Evolutionary conservation across 306 rosid species (phyloP).

Genomic region (Trifolium pratense): DNA sequence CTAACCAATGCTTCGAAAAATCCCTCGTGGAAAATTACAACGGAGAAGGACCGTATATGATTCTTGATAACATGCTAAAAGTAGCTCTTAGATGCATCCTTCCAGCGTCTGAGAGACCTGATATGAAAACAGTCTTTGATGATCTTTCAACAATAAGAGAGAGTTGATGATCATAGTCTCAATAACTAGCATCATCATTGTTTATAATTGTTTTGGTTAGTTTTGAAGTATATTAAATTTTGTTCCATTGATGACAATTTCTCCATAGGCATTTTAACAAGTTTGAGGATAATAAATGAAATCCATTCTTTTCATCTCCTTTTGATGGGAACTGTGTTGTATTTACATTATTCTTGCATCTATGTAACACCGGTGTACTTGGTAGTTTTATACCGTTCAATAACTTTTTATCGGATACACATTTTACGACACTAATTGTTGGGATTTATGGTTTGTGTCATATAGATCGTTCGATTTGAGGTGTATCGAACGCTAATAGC

Average conservation of each 20-base stretch:
- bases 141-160: slow-evolving; percentile 63
- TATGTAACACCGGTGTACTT: background rate
- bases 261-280: slow-evolving; percentile 38
- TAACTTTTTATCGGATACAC: background rate
- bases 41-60: slow-evolving; percentile 41
- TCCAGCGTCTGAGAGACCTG: slow-evolving; percentile 81
- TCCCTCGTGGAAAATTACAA: slow-evolving; percentile 46
- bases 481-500: too few species aligned
- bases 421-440: background rate
- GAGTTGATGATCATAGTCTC: slow-evolving; percentile 42
- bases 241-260: slow-evolving; percentile 39
- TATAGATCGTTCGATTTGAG: too few species aligned
- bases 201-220: slow-evolving; percentile 17
- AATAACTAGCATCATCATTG: slow-evolving; percentile 48
- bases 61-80: slow-evolving; percentile 64
- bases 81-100: slow-evolving; percentile 74
- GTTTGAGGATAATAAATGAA: slow-evolving; percentile 39
- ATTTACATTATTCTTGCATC: background rate
- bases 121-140: slow-evolving; percentile 65
- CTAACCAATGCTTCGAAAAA: slow-evolving; percentile 67
- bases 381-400: background rate
- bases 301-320: too few species aligned
- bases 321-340: slow-evolving; percentile 9
- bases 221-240: slow-evolving; percentile 23
- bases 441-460: background rate